Evolutionary conservation across 2,329 filamentous ascomycete species (phyloP), one percentile per base, ranked within the genome.

Genomic region (Colletotrichum tropicicola): DNA sequence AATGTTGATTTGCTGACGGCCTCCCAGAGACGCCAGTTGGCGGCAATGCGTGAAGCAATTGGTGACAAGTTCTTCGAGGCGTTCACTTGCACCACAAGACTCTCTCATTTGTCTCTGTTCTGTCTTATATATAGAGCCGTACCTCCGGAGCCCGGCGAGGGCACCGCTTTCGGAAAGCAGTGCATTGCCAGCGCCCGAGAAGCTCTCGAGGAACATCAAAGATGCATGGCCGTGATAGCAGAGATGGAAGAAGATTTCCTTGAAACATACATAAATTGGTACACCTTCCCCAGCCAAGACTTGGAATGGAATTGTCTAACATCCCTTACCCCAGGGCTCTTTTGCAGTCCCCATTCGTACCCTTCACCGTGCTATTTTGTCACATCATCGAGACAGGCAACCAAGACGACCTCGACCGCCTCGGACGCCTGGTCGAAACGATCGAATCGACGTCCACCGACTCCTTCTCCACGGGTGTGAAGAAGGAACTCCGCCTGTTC

Each of bases 381-480:
- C 69, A 72, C 48, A 60, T 70, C 19, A 69, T 72, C 41, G 78
- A 82, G 56, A 77, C 78, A 0, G 78, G 76, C n/a, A 75, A 82
- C n/a, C 61, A 71, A 19, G 70, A 71, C 3, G 83, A 85, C 55
- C 77, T 86, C 2, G 55, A 72, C 7, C 75, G 52, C 17, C 37
- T 72, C 0, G 56, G 59, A 9, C 19, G 28, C 10, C 30, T 72
- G 1, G 62, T 71, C 15, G 65, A 67, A 6, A 67, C 63, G 0
- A 45, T 71, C 3, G 60, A 71, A 23, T 49, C 44, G 1, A 27
- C 59, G 1, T 44, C 68, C 0, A 32, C 54, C 45, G 25, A 67
- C 45, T 8, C 35, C 28, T 10, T 58, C 41, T 37, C 57, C 4
- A 35, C 30, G 5, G 48, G 37, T 12, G 52, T 69, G 13, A 51